Conservation (phyloP, 2,329 filamentous ascomycete genomes). For the Colletotrichum liaoningense region DNA sequence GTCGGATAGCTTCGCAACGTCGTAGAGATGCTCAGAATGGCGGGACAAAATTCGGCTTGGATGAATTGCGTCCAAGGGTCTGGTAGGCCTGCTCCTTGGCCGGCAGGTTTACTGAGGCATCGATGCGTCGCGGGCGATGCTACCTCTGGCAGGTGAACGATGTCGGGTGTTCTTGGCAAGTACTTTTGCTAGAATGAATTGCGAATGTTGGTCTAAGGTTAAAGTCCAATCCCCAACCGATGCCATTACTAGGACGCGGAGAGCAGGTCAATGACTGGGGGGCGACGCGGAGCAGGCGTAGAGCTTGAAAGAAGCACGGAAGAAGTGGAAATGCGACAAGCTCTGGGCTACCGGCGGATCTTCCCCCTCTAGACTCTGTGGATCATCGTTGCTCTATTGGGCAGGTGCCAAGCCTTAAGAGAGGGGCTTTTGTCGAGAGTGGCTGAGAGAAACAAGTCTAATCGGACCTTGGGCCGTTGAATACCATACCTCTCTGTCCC, state of each 20-base stretch:
- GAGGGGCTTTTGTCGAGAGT: conserved; percentile 19
- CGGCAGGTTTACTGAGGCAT: conserved; percentile 19
- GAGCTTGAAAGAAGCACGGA: background rate
- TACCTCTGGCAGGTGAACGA: conserved; percentile 32
- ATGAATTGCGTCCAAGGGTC: background rate
- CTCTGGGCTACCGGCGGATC: conserved; percentile 9
- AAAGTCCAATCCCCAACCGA: background rate
- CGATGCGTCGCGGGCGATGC: conserved; percentile 26
- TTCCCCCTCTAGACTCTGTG: conserved; percentile 7
- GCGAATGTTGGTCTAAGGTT: conserved; percentile 1
- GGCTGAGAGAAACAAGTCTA: conserved; percentile 19
- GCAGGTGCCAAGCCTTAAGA: conserved; percentile 33
- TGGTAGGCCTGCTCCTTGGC: background rate
- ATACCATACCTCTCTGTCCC: too few relatives aligned
- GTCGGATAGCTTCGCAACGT: background rate
- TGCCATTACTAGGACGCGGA: conserved; percentile 3
- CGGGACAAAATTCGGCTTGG: background rate
- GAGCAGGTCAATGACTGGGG: conserved; percentile 4
- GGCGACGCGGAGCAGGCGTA: conserved; percentile 10
- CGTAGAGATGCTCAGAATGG: background rate
- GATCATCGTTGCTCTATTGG: conserved; percentile 28
- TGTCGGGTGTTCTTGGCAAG: conserved; percentile 27
- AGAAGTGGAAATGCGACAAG: background rate
- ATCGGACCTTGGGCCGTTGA: background rate
- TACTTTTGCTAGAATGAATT: conserved; percentile 16